These are phyloP conservation scores for Candida succiphila DNA, from an alignment of 805 yeast genomes.

Conservation along the genomic window DNA sequence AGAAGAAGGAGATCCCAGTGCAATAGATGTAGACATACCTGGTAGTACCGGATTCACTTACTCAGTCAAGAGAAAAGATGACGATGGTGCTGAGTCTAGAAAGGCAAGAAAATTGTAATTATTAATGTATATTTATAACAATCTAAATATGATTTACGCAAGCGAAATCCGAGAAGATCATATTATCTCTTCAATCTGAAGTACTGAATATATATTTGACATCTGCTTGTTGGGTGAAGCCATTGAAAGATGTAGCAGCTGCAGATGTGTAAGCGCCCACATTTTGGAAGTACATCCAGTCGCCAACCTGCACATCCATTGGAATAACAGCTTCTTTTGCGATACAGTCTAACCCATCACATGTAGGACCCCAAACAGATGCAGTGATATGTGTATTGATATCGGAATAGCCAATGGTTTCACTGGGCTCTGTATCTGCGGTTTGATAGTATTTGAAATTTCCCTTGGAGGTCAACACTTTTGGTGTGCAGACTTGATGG, in stretches of 20 bases:
- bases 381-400: slow-evolving; percentile 17
- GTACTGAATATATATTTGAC: slow-evolving; percentile 49
- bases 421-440: too few species aligned
- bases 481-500: slow-evolving; percentile 73
- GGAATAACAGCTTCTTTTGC: slow-evolving; percentile 41
- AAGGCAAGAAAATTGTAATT: too few species aligned
- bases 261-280: slow-evolving; percentile 90
- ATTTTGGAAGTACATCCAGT: slow-evolving; percentile 80
- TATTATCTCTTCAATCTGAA: slow-evolving; percentile 1
- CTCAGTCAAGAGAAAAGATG: slow-evolving; percentile 12
- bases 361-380: slow-evolving; percentile 97
- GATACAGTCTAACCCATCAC: slow-evolving; percentile 92
- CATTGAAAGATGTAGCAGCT: slow-evolving; percentile 90
- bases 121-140: not conserved
- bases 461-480: slow-evolving; percentile 48
- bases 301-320: slow-evolving; percentile 66
- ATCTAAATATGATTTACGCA: not conserved
- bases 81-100: slow-evolving; percentile 4
- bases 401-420: slow-evolving; percentile 4
- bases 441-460: slow-evolving; percentile 18
- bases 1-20: slow-evolving; percentile 11
- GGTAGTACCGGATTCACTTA: slow-evolving; percentile 12
- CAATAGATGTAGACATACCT: slow-evolving; percentile 18
- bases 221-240: slow-evolving; percentile 55
- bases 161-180: not conserved